Evolutionary conservation across 108 stramenopile species (phyloP), one percentile per base, ranked within the genome.

Genomic region (Pseudonitzschia multiseries): DNA sequence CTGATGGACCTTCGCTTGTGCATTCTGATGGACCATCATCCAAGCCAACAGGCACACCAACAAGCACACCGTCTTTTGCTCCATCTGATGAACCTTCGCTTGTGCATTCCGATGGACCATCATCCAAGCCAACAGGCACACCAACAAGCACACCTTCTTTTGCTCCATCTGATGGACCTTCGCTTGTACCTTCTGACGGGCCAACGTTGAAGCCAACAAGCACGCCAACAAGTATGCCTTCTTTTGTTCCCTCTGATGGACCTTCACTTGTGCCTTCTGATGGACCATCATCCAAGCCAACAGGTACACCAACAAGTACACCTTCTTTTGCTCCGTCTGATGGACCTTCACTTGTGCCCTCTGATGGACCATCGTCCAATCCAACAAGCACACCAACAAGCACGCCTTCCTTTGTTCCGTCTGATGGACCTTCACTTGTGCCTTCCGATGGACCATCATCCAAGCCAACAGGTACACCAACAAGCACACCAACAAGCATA

Each of bases 61-160:
- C 42, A 0, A 17, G 29, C 8, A 48, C 51, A 22, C 72, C 72
- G 4, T 62, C 72, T 14, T 42, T 62, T 48, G 46, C n/a, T 24
- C 71, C 71, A 33, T 72, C 71, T 27, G 26, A 21, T 14, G 59
- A 22, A 4, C 70, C 62, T 43, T 63, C 71, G 13, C 28, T 50
- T 8, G 50, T 32, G 24, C 54, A 65, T 24, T 67, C 65, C 0
- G 20, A 27, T 24, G 40, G 41, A 3, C 66, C 44, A 67, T 26
- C 66, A 21, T 14, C 9, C 15, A 20, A 40, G 26, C 32, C 61
- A 29, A 56, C 26, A 56, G 9, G 2, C 5, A 6, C 54, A 10
- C 24, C 54, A 24, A 26, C 22, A 12, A 56, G 2, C 10, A 20
- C 10, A 20, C 54, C 54, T 24, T 56, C 54, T 56, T 24, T 24